Conservation (phyloP, 371 early-diverging fungal genomes). For the Rhizopus microsporus region DNA sequence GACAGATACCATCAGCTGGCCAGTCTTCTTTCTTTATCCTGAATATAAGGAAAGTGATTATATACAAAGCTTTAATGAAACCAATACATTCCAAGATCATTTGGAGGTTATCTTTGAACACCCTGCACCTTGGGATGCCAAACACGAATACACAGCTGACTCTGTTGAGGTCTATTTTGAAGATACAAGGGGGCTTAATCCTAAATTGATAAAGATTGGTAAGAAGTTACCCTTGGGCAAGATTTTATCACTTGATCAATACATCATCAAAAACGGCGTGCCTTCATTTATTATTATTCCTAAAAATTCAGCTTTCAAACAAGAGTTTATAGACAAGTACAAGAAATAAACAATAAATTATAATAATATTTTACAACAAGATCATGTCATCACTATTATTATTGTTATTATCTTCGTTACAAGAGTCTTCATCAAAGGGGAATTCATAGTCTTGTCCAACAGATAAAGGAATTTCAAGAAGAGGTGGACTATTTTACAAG, state of each 20-base stretch:
- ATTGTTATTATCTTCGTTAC: no score
- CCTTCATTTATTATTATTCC: conserved; percentile 72
- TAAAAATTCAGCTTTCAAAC: conserved; percentile 60
- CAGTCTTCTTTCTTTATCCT: conserved; percentile 94
- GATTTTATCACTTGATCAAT: conserved; percentile 59
- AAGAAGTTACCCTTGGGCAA: conserved; percentile 54
- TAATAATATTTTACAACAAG: no score
- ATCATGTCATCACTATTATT: no score
- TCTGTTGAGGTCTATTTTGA: conserved; percentile 82
- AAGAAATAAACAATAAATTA: conserved; percentile 30
- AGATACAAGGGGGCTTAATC: conserved; percentile 53
- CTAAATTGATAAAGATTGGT: conserved; percentile 72
- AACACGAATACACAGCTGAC: conserved; percentile 65
- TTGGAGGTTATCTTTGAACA: conserved; percentile 83
- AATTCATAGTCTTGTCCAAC: no score
- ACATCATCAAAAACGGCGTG: conserved; percentile 66
- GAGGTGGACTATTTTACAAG: no score
- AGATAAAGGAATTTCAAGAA: no score
- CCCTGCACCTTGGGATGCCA: conserved; percentile 83
- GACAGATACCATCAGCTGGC: conserved; percentile 73
- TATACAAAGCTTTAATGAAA: conserved; percentile 85
- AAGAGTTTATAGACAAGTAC: conserved; percentile 63
- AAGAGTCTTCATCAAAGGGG: no score
- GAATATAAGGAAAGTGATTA: conserved; percentile 91
- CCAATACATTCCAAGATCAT: conserved; percentile 81